Evolutionary conservation across 2,329 filamentous ascomycete genomes (phyloP).

Genomic region (Talaromyces pinophilus): DNA sequence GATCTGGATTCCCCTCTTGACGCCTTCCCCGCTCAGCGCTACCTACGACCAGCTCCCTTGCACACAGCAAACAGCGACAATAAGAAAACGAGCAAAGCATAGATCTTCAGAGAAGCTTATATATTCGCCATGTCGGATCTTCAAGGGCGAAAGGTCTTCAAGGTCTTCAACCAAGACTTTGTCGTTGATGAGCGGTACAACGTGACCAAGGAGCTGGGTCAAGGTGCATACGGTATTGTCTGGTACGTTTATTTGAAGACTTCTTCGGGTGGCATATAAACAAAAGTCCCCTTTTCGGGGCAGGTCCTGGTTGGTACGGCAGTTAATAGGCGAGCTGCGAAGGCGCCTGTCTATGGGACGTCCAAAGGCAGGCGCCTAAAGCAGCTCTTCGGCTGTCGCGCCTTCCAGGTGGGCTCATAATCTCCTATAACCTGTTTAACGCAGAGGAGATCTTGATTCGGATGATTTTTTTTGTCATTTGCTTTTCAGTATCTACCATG

Average conservation of each 20-base stretch:
- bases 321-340: not conserved
- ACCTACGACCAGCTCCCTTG: constrained; percentile 8
- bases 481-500: not conserved
- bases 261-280: not conserved
- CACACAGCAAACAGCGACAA: not conserved
- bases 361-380: not conserved
- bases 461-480: not conserved
- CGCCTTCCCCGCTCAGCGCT: constrained; percentile 6
- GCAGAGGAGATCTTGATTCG: not conserved
- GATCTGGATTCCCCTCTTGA: not conserved
- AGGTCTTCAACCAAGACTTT: constrained; percentile 99
- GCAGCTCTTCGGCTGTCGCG: not conserved
- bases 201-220: constrained; percentile 96
- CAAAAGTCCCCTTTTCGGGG: not conserved
- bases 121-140: constrained; percentile 57
- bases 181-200: constrained; percentile 97
- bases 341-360: not conserved
- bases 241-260: constrained; percentile 61
- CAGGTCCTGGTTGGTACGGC: too few species aligned
- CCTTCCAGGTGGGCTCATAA: not conserved
- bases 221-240: constrained; percentile 98
- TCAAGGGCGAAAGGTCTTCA: constrained; percentile 85
- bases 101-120: not conserved
- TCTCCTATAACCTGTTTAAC: not conserved
- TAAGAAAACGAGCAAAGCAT: constrained; percentile 5